Base-by-base conservation (phyloP, 2,329 filamentous ascomycete genomes). In the Fusarium lyarnte region DNA sequence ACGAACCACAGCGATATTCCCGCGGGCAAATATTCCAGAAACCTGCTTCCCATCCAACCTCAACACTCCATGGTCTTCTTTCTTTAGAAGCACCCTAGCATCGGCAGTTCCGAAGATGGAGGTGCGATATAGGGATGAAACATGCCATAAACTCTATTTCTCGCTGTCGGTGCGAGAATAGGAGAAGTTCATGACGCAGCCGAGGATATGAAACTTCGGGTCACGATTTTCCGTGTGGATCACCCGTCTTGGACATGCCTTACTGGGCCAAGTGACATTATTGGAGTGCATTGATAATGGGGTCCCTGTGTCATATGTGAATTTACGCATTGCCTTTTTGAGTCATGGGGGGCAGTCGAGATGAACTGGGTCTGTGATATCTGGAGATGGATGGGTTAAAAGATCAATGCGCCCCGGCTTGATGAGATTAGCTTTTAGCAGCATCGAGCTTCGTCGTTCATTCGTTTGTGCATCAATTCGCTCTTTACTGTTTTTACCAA, bases 91-190 rank as follows among this genome's bases (percentile, higher is more conserved):
- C 23, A 42, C 19, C 31, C 29, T 25, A 25, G n/a, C 16, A 27
- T 23, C 53, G 51, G 49, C 29, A 57, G 52, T 45, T 21, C 43
- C 65, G 53, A 27, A 19, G 10, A 27, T 60, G 33, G 36, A 23
- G 36, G 33, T 35, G 31, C 16, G 4, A 31, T 11, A 41, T 55
- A 38, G 33, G 59, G 38, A 59, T 70, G 59, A 59, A 59, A 70
- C 66, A 10, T 3, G 27, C 17, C 33, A 42, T 36, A 69, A 69
- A 70, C 66, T 70, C 47, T 70, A 70, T 58, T 58, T 58, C 4
- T 7, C 33, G 10, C 8, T 21, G 1, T 53, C 31, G 27, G 27
- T 7, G 31, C 11, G 25, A 29, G 11, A 41, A 41, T 25, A 63
- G 25, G 60, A 43, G 14, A 63, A 38, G 33, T 52, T 46, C 38